phyloP scores from a whole-genome alignment of 108 stramenopile species.

The Fragilaria radians region DNA sequence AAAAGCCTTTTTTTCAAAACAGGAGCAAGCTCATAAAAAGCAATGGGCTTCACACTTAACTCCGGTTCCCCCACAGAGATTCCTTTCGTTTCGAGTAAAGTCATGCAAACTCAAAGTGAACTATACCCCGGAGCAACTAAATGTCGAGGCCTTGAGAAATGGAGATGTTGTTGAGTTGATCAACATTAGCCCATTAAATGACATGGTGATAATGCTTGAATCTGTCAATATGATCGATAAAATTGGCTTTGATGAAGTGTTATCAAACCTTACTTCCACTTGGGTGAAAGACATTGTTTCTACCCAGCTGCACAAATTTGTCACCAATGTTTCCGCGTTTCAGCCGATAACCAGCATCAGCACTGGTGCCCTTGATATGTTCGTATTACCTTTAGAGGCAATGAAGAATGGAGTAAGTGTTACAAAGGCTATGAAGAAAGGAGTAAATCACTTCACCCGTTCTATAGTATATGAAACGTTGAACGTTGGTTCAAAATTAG shows the following conservation, averaged over 20 bases:
- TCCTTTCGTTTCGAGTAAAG: constrained; percentile 50
- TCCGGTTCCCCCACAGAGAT: constrained; percentile 42
- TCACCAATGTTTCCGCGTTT: constrained; percentile 65
- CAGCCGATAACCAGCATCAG: constrained; percentile 62
- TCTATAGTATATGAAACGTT: constrained; percentile 65
- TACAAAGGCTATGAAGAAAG: constrained; percentile 42
- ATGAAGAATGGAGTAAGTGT: constrained; percentile 47
- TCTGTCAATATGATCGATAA: constrained; percentile 43
- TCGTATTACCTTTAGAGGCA: constrained; percentile 64
- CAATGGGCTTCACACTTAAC: constrained; percentile 22
- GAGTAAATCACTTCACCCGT: constrained; percentile 50
- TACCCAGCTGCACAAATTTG: constrained; percentile 81
- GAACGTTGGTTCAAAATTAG: constrained; percentile 50
- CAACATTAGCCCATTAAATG: constrained; percentile 78
- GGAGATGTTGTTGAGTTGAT: constrained; percentile 73
- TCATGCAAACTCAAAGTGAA: constrained; percentile 83
- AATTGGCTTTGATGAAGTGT: constrained; percentile 66
- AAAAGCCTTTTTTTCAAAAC: constrained; percentile 50
- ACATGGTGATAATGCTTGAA: constrained; percentile 66
- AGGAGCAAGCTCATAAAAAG: constrained; percentile 6
- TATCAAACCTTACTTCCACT: constrained; percentile 34
- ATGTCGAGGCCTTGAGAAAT: constrained; percentile 57
- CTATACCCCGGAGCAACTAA: constrained; percentile 64
- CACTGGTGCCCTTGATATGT: constrained; percentile 51
- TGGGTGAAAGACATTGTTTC: constrained; percentile 77